Evolutionary conservation across 2,329 filamentous ascomycete species (phyloP).

Genomic region (Cytospora paraplurivora): DNA sequence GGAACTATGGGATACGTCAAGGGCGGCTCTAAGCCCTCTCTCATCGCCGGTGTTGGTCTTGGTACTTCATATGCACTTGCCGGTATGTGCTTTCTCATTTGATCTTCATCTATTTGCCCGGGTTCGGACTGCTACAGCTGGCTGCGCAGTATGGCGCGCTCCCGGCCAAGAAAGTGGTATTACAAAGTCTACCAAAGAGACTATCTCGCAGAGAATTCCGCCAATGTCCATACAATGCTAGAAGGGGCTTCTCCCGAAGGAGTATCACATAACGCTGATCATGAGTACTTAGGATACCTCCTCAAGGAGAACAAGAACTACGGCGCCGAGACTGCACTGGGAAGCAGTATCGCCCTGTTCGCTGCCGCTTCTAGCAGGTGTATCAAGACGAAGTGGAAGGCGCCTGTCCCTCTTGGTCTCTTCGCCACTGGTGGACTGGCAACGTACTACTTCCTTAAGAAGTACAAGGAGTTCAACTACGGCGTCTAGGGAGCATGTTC

Average conservation of each 20-base stretch:
- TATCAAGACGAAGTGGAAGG: conserved; percentile 42
- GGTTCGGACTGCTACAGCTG: not conserved
- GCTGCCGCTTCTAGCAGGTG: conserved; percentile 43
- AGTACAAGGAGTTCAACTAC: conserved; percentile 44
- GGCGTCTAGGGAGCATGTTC: conserved; percentile 37
- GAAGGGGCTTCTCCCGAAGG: not conserved
- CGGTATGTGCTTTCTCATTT: conserved; percentile 29
- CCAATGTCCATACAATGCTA: not conserved
- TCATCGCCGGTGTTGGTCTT: conserved; percentile 39
- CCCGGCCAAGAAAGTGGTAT: not conserved
- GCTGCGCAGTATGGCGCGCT: not conserved
- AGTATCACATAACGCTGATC: not conserved
- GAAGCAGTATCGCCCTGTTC: conserved; percentile 42
- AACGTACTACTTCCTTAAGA: conserved; percentile 46
- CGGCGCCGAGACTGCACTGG: conserved; percentile 45
- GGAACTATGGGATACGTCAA: conserved; percentile 38
- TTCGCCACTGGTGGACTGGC: conserved; percentile 40
- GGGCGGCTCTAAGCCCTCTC: conserved; percentile 38
- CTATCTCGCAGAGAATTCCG: not conserved
- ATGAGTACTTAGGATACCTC: conserved; percentile 40
- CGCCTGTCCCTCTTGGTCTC: conserved; percentile 42
- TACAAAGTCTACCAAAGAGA: not conserved
- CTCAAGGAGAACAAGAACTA: conserved; percentile 47
- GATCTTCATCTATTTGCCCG: not conserved
- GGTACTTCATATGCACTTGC: conserved; percentile 38